These are phyloP conservation scores for Epichloe scottii DNA, from an alignment of 2,329 filamentous ascomycete genomes.

Conservation along the genomic window DNA sequence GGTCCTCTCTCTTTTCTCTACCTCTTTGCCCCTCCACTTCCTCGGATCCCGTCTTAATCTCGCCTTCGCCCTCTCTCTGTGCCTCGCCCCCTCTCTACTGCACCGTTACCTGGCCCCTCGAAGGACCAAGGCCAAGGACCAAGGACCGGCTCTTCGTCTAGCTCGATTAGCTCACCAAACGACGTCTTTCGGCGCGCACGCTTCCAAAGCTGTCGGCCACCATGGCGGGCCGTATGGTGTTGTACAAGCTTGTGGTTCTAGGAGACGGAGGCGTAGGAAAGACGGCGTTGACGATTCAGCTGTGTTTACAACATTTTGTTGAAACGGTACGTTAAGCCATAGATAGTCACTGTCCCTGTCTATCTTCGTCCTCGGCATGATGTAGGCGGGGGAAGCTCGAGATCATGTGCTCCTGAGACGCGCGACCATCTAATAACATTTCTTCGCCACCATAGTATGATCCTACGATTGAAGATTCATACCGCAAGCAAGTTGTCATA, in stretches of 20 bases:
- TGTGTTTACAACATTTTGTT: constrained; percentile 96
- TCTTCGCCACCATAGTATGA: constrained; percentile 47
- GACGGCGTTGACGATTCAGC: constrained; percentile 87
- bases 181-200: not conserved
- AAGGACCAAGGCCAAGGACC: not conserved
- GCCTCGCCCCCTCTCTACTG: not conserved
- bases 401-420: not conserved
- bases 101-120: not conserved
- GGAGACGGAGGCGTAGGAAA: constrained; percentile 92
- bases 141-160: not conserved
- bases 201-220: constrained; percentile 12
- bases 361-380: not conserved
- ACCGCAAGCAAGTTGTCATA: constrained; percentile 83
- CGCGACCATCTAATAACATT: constrained; percentile 1
- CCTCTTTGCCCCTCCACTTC: not conserved
- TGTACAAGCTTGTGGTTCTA: constrained; percentile 92
- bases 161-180: not conserved
- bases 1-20: not conserved
- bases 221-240: constrained; percentile 88
- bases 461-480: constrained; percentile 79
- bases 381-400: not conserved
- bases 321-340: constrained; percentile 54
- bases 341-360: not conserved
- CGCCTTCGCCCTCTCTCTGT: not conserved
- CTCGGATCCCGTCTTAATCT: not conserved